Conservation (phyloP, 768 basidiomycete species). For the Epithele typhae region DNA sequence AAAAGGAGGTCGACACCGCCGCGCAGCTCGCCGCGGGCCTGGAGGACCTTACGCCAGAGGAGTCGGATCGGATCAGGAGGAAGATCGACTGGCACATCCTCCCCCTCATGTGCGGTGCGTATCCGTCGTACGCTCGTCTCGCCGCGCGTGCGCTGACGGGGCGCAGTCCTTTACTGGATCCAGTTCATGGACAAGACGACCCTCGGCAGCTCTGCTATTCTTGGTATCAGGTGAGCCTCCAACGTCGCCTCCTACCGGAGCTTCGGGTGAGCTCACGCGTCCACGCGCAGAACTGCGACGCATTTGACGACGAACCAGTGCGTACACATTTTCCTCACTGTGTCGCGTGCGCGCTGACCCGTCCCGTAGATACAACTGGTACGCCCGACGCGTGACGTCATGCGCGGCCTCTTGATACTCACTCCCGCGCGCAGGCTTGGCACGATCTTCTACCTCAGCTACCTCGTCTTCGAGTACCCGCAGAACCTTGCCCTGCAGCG, state of each 20-base stretch:
- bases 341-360: background rate
- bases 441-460: constrained; percentile 70
- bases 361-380: constrained; percentile 60
- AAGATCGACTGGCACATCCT: constrained; percentile 69
- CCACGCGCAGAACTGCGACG: constrained; percentile 43
- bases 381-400: constrained; percentile 1
- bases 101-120: constrained; percentile 70
- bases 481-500: constrained; percentile 69
- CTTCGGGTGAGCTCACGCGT: no score
- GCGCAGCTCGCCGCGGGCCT: constrained; percentile 51
- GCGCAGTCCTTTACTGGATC: constrained; percentile 40
- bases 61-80: constrained; percentile 46
- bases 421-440: constrained; percentile 48
- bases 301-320: constrained; percentile 65
- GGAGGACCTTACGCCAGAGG: constrained; percentile 45
- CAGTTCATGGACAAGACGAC: constrained; percentile 80
- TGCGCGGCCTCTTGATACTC: background rate
- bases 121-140: background rate
- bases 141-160: background rate
- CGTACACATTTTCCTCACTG: background rate
- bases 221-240: constrained; percentile 56
- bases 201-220: constrained; percentile 59
- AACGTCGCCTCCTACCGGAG: no score
- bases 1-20: constrained; percentile 55
- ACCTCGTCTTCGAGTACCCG: constrained; percentile 68